Conservation (phyloP, 352 stramenopile species). For the Phytophthora sp. region DNA sequence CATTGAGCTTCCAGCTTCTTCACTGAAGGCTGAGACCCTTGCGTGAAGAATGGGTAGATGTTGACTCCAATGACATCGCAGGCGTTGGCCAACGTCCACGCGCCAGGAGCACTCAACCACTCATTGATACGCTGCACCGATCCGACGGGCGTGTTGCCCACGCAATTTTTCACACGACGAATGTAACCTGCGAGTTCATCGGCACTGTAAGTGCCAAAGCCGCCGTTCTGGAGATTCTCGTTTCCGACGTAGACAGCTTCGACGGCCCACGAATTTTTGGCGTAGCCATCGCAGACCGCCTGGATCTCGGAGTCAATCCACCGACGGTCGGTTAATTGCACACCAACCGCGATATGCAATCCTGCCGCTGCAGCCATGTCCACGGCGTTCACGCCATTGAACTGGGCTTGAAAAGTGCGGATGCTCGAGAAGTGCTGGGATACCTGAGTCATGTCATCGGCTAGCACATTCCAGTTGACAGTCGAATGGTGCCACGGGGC, state of each 20-base stretch:
- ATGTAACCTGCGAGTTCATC: slow-evolving; percentile 48
- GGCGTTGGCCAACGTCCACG: slow-evolving; percentile 40
- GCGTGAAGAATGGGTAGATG: slow-evolving; percentile 52
- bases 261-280: slow-evolving; percentile 36
- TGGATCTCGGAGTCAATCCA: slow-evolving; percentile 52
- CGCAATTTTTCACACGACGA: slow-evolving; percentile 50
- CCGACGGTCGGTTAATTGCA: slow-evolving; percentile 48
- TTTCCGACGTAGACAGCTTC: slow-evolving; percentile 78
- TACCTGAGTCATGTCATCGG: slow-evolving; percentile 39
- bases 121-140: slow-evolving; percentile 68
- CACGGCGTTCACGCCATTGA: slow-evolving; percentile 54
- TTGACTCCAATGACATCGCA: too few species aligned
- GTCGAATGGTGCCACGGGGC: slow-evolving; percentile 53
- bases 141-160: slow-evolving; percentile 54
- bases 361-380: slow-evolving; percentile 40
- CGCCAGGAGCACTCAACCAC: slow-evolving; percentile 39
- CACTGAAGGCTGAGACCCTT: slow-evolving; percentile 31
- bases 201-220: slow-evolving; percentile 38
- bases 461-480: slow-evolving; percentile 36
- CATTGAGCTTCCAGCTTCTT: slow-evolving; percentile 57
- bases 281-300: slow-evolving; percentile 52
- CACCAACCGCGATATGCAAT: slow-evolving; percentile 59
- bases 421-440: slow-evolving; percentile 56
- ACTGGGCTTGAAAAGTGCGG: slow-evolving; percentile 65
- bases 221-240: slow-evolving; percentile 61